A percentile compares a stretch with the other conserved stretches of the same genome.
phyloP scores from a whole-genome alignment of 2,329 filamentous ascomycete species.

The Pseudogymnoascus sp. region DNA sequence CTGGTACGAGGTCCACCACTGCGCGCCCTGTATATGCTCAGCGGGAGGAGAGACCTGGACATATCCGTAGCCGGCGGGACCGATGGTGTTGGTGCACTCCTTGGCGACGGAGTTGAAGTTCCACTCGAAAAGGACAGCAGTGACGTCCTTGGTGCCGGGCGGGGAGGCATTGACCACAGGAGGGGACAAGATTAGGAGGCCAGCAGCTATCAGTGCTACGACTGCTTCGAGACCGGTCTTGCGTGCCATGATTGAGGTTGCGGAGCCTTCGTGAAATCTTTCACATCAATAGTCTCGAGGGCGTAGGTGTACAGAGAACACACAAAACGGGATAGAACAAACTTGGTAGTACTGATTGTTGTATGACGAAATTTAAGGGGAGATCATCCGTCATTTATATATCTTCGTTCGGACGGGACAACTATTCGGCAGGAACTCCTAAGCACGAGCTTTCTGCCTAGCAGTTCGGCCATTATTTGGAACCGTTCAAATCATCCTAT shows the following conservation, averaged over 20 bases:
- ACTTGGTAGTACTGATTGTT: not conserved
- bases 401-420: not conserved
- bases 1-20: constrained; percentile 4
- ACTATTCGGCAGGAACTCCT: not conserved
- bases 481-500: not conserved
- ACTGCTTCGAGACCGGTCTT: not conserved
- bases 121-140: constrained; percentile 2
- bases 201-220: not conserved
- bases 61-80: not conserved
- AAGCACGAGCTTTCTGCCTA: not conserved
- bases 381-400: not conserved
- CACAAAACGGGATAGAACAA: not conserved
- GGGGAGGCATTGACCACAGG: not conserved
- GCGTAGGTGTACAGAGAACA: not conserved
- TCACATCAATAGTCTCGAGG: not conserved
- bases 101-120: constrained; percentile 2
- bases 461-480: not conserved
- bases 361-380: not conserved
- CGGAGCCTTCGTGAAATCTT: not conserved
- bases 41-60: not conserved
- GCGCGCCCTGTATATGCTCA: not conserved
- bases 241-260: not conserved
- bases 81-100: not conserved
- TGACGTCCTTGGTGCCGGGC: not conserved
- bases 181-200: not conserved